Percentiles rank a stretch among this genome's conserved stretches.
phyloP scores from a whole-genome alignment of 2,329 filamentous ascomycete genomes.

The Fusarium nematophilum region DNA sequence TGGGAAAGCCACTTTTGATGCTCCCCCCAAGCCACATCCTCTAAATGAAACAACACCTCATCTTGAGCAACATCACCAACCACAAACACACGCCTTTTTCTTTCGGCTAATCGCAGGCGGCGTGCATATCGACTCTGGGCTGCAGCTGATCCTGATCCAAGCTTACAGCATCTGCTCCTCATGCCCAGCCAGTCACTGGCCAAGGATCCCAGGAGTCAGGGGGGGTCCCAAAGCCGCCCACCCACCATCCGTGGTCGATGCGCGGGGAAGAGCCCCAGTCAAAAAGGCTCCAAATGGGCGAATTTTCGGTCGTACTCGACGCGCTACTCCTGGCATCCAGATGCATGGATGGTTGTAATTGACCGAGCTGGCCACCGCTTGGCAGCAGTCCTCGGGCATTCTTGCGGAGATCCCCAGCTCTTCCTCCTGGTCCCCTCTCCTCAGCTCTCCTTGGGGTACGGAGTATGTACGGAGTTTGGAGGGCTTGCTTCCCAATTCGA shows the following conservation, averaged over 20 bases:
- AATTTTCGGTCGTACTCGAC: conserved; percentile 50
- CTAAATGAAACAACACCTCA: too few species aligned
- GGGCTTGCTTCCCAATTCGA: too few species aligned
- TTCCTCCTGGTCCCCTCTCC: conserved; percentile 19
- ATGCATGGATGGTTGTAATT: conserved; percentile 45
- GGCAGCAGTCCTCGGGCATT: conserved; percentile 2
- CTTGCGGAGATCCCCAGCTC: conserved; percentile 15
- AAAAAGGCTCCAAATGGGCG: conserved; percentile 41
- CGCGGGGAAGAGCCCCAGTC: conserved; percentile 33
- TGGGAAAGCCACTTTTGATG: too few species aligned
- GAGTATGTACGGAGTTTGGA: too few species aligned
- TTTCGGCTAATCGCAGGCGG: too few species aligned
- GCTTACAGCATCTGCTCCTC: too few species aligned
- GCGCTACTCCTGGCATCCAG: conserved; percentile 41
- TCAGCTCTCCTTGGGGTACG: conserved; percentile 11
- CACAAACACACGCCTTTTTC: too few species aligned
- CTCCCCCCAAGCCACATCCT: too few species aligned
- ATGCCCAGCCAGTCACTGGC: conserved; percentile 4
- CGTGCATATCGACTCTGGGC: too few species aligned
- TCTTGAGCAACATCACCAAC: too few species aligned
- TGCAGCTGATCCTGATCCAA: too few species aligned
- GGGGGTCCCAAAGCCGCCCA: conserved; percentile 13
- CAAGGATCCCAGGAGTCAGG: conserved; percentile 6
- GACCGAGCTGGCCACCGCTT: conserved; percentile 40
- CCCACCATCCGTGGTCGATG: conserved; percentile 8